Conservation (phyloP, 257 asterid species). For the Solanum bulbocastanum region DNA sequence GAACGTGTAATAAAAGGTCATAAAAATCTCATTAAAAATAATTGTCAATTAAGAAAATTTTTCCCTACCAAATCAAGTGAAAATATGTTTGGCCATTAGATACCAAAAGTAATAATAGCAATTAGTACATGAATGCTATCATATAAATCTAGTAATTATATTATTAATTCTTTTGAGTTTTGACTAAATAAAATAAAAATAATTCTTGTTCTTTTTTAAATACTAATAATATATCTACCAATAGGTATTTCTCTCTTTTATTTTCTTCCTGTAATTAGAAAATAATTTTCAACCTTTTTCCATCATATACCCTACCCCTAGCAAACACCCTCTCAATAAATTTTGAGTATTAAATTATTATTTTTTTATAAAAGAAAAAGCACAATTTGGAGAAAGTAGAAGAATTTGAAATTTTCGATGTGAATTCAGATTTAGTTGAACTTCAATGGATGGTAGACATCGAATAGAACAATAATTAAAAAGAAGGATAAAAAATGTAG, state of each 20-base stretch:
- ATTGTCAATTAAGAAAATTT: not conserved
- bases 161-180: not conserved
- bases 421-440: no score
- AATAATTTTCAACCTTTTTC: not conserved
- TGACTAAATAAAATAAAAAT: not conserved
- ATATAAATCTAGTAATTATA: not conserved
- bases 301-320: not conserved
- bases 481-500: no score
- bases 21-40: not conserved
- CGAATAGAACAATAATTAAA: not conserved
- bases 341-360: not conserved
- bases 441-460: not conserved
- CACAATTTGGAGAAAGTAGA: not conserved
- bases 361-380: no score
- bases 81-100: not conserved
- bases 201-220: no score
- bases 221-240: not conserved
- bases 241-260: not conserved
- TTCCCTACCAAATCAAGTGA: not conserved
- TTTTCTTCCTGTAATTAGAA: not conserved
- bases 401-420: accelerated
- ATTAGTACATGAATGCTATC: not conserved
- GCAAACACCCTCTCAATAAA: not conserved
- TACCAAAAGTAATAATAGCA: no score
- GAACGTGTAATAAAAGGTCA: not conserved